A percentile compares a stretch with the other conserved stretches of the same genome.
Conservation (phyloP, 371 early-diverging fungal species). For the Actinomortierella ambigua region DNA sequence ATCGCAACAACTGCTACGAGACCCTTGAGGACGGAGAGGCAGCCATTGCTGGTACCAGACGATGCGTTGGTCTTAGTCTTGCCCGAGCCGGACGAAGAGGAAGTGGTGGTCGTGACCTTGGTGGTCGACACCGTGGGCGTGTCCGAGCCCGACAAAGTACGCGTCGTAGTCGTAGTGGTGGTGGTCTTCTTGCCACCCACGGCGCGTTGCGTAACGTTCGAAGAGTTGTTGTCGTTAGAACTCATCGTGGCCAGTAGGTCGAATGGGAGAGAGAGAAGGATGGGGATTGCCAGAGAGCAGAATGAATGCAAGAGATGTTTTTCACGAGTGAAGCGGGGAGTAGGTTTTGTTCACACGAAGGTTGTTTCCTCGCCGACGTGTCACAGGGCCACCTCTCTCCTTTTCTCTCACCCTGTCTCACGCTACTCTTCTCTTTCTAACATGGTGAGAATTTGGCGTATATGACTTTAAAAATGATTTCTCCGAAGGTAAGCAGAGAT, state of each 20-base stretch:
- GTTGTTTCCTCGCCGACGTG: too few species aligned
- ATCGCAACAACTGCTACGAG: conserved; percentile 7
- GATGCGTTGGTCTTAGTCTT: too few species aligned
- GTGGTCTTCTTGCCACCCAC: neutral
- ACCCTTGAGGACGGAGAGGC: neutral
- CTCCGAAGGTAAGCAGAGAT: too few species aligned
- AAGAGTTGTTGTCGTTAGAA: neutral
- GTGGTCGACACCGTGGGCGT: neutral
- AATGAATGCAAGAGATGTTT: neutral
- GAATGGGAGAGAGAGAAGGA: neutral
- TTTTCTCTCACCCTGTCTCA: conserved; percentile 15
- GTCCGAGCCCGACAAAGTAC: too few species aligned
- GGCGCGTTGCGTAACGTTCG: neutral
- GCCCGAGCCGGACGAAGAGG: neutral
- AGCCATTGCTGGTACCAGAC: too few species aligned
- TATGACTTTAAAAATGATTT: too few species aligned
- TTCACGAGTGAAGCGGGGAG: conserved; percentile 27
- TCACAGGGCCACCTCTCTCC: conserved; percentile 34
- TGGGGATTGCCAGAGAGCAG: neutral
- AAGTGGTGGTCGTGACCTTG: neutral
- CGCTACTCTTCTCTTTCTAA: too few species aligned
- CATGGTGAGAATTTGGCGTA: too few species aligned
- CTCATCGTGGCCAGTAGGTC: neutral
- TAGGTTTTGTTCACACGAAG: too few species aligned
- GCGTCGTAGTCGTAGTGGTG: neutral